Percentiles rank a stretch among this genome's conserved stretches.
These are phyloP conservation scores for Lentinus brumalis DNA, from an alignment of 768 basidiomycete species.

Conservation along the genomic window DNA sequence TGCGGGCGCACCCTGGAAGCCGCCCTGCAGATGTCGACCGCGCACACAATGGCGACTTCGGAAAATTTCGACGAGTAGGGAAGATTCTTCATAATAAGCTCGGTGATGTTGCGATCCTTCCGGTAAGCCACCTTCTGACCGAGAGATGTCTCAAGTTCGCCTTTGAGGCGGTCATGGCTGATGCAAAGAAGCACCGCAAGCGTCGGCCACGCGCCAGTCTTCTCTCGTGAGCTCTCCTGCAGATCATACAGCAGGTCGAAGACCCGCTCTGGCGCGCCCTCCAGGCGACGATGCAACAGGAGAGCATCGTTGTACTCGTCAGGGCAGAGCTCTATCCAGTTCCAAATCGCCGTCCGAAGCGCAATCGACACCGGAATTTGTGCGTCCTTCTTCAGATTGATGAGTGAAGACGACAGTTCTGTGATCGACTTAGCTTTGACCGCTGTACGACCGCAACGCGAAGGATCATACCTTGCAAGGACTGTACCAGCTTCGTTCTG, in stretches of 20 bases:
- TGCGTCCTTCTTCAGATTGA: conserved; percentile 77
- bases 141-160: conserved; percentile 49
- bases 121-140: conserved; percentile 30
- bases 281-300: conserved; percentile 59
- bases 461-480: conserved; percentile 61
- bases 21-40: conserved; percentile 76
- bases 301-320: conserved; percentile 77
- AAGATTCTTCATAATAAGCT: conserved; percentile 63
- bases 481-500: conserved; percentile 61
- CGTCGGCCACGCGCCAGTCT: conserved; percentile 73
- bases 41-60: conserved; percentile 71
- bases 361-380: conserved; percentile 73
- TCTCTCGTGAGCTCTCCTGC: conserved; percentile 40
- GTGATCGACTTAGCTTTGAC: conserved; percentile 8
- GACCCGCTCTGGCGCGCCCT: conserved; percentile 83
- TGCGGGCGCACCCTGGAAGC: conserved; percentile 49
- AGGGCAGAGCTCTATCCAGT: conserved; percentile 83
- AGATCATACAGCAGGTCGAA: conserved; percentile 73
- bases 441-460: not conserved
- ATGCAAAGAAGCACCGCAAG: conserved; percentile 73
- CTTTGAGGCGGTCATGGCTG: conserved; percentile 70
- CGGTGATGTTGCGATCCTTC: conserved; percentile 54
- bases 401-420: conserved; percentile 82
- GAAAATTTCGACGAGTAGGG: conserved; percentile 47
- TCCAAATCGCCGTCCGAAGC: conserved; percentile 83